Evolutionary conservation across 345 rosid species (phyloP), one percentile per base, ranked within the genome.

Genomic region (Dovyalis caffra): DNA sequence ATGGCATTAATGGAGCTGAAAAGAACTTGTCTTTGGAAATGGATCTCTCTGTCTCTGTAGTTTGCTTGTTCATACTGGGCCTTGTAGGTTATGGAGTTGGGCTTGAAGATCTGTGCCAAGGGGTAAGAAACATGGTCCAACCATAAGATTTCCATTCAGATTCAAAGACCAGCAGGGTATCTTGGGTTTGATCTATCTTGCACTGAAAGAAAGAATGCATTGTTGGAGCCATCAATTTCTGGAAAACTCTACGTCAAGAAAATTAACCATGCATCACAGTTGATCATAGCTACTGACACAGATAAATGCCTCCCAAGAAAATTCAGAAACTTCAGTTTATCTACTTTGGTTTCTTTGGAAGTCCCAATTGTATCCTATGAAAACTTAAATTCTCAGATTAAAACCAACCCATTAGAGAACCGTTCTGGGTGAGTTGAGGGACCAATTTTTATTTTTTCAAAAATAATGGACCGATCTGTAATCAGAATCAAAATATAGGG

Each of bases 111-210:
- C 7, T 0, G 56, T 29, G 71, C 21, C 16, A 5, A 18, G 8
- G 8, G 74, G 82, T 33, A 14, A 12, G 11, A 31, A 12, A 0
- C 3, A 18, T 35, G 71, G 67, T 16, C 77, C 75, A 1, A 6
- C 28, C 8, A 28, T 79, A 70, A 53, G 66, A 3, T 79, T 62
- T 65, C 82, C 82, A 0, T 79, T 79, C 61, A 58, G 38, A 4
- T 21, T 64, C 51, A 68, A n/a, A 63, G 71, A 37, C 3, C 31
- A 18, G 37, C 70, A 73, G 31, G 69, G 40, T 74, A 51, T 18
- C 10, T 16, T 60, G 63, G 82, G 70, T 79, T 79, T 26, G 43
- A 49, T 40, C 60, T 79, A 16, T 63, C 82, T 16, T 79, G 82
- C 74, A 31, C 21, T 18, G 21, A 64, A 2, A 69, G 2, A 31